Percentiles rank a stretch among this genome's conserved stretches.
Conservation (phyloP, 2,329 filamentous ascomycete species). For the Penicillium sp. region DNA sequence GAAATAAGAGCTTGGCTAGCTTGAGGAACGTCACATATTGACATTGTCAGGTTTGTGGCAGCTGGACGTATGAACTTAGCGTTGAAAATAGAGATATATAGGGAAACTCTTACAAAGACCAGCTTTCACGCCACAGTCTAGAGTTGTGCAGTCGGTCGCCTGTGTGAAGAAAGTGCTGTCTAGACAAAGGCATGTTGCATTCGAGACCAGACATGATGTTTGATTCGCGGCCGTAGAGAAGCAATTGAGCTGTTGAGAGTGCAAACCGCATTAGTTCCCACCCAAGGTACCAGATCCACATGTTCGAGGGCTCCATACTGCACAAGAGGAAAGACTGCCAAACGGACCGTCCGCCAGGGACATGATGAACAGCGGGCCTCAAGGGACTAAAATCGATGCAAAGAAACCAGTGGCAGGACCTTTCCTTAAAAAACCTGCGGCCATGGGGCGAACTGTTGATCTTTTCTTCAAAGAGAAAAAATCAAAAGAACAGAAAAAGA, state of each 20-base stretch:
- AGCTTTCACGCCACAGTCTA: slow-evolving; percentile 3
- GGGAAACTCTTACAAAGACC: not conserved
- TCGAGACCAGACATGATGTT: not conserved
- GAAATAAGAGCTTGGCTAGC: not conserved
- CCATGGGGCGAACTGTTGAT: not conserved
- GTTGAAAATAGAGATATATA: not conserved
- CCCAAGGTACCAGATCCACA: not conserved
- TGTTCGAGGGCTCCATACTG: not conserved
- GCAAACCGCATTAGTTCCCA: not conserved
- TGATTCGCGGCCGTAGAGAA: not conserved
- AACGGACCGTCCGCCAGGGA: slow-evolving; percentile 1
- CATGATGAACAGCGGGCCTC: not conserved
- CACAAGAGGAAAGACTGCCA: not conserved
- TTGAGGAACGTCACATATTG: slow-evolving; percentile 3
- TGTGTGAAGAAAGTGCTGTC: slow-evolving; percentile 5
- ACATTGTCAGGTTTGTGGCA: slow-evolving; percentile 6
- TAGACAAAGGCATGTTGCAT: slow-evolving; percentile 3
- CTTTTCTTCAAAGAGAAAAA: not conserved
- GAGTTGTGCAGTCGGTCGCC: not conserved
- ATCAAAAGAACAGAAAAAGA: not conserved
- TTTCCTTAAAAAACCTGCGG: not conserved
- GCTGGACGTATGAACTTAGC: not conserved
- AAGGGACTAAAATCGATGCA: not conserved
- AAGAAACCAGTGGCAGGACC: not conserved
- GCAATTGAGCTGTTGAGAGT: not conserved